Evolutionary conservation across 2,329 filamentous ascomycete genomes (phyloP).

Genomic region (Penicillium griseofulvum): DNA sequence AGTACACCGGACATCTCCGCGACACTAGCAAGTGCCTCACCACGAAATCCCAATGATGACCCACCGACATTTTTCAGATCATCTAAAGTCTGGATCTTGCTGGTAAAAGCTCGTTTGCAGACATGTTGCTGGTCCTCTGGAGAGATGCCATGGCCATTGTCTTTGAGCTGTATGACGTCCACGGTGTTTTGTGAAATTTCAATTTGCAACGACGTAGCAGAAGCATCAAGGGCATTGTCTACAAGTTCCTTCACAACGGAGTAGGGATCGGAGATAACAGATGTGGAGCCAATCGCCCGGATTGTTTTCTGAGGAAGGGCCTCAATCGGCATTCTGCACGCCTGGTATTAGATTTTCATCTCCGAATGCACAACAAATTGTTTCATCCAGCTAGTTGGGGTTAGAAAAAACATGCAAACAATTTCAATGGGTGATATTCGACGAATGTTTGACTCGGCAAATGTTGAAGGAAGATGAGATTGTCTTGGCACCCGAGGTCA

Average conservation of each 20-base stretch:
- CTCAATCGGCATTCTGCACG: constrained; percentile 45
- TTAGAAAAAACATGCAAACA: not conserved
- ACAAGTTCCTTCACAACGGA: constrained; percentile 64
- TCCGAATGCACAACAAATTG: not conserved
- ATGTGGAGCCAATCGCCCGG: constrained; percentile 56
- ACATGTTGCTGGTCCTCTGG: constrained; percentile 55
- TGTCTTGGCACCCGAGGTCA: not conserved
- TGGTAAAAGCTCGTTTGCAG: constrained; percentile 60
- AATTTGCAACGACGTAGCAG: constrained; percentile 56
- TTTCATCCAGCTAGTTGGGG: not conserved
- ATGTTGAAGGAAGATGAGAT: not conserved
- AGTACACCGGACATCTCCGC: constrained; percentile 57
- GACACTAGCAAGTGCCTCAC: constrained; percentile 62
- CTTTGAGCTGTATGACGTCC: constrained; percentile 61
- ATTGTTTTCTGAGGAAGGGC: constrained; percentile 44
- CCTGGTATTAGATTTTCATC: constrained; percentile 8
- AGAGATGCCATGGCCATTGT: constrained; percentile 63
- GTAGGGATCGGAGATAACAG: constrained; percentile 56
- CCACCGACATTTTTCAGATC: constrained; percentile 57
- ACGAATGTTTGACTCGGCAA: not conserved
- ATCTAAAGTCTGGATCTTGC: constrained; percentile 59
- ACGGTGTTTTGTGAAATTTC: constrained; percentile 60
- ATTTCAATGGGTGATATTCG: not conserved
- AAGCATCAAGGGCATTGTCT: constrained; percentile 66
- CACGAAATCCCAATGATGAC: constrained; percentile 61